A percentile compares a stretch with the other conserved stretches of the same genome.
phyloP scores from a whole-genome alignment of 306 rosid species.

The Rubus parviflorus region DNA sequence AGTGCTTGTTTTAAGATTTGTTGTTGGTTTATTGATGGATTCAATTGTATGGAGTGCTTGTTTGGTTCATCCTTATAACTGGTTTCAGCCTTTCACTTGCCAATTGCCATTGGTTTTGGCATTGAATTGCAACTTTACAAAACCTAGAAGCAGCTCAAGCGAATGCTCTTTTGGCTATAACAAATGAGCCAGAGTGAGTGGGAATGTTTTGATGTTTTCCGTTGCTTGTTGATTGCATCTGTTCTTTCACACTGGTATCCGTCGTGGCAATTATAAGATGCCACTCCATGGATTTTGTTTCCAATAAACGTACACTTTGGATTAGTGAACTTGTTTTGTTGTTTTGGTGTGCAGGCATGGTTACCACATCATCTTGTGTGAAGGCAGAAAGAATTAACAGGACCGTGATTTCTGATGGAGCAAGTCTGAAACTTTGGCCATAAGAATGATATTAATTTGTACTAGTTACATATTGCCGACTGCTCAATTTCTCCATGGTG shows the following conservation, averaged over 20 bases:
- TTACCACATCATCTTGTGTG: conserved; percentile 81
- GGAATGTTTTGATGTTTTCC: background rate
- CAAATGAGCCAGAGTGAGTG: background rate
- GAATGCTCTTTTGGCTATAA: background rate
- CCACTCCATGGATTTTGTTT: background rate
- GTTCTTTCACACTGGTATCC: no score
- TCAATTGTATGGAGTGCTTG: no score
- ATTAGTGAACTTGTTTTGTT: conserved; percentile 7
- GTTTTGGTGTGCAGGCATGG: conserved; percentile 74
- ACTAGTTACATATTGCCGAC: background rate
- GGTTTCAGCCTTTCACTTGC: background rate
- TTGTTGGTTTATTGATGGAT: no score
- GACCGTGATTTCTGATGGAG: background rate
- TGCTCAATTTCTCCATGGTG: background rate
- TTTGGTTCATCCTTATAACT: background rate
- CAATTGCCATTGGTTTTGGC: background rate
- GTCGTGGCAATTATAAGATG: background rate
- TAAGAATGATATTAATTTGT: background rate
- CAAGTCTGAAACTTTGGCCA: conserved; percentile 16
- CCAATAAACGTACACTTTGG: background rate
- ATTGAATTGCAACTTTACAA: background rate
- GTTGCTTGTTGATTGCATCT: conserved; percentile 9
- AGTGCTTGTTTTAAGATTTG: no score
- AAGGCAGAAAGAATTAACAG: conserved; percentile 77
- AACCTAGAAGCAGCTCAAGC: background rate